Percentiles rank a stretch among this genome's conserved stretches.
Conservation (phyloP, 495 filamentous ascomycete species). For the Xylaria venustula region DNA sequence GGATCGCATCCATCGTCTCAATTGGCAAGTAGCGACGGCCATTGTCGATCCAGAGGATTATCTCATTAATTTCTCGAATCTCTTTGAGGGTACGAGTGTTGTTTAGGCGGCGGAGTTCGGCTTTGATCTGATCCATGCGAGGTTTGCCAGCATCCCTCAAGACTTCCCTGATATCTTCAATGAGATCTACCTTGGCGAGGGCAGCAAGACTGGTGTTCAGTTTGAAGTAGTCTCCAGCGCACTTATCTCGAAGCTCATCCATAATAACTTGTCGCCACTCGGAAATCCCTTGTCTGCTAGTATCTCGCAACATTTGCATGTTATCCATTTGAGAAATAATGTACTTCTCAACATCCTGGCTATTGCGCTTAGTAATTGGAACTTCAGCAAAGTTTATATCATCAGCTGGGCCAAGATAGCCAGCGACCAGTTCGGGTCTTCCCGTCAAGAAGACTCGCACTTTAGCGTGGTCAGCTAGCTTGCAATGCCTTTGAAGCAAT, state of each 20-base stretch:
- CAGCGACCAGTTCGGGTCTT: slow-evolving; percentile 11
- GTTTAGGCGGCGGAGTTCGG: slow-evolving; percentile 36
- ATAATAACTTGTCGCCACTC: slow-evolving; percentile 34
- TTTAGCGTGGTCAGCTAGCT: slow-evolving; percentile 16
- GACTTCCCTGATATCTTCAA: slow-evolving; percentile 37
- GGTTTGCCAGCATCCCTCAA: slow-evolving; percentile 37
- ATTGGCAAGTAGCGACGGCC: slow-evolving; percentile 29
- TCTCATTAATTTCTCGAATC: slow-evolving; percentile 41
- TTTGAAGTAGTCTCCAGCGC: slow-evolving; percentile 37
- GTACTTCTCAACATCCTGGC: slow-evolving; percentile 35
- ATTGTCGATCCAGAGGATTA: slow-evolving; percentile 37
- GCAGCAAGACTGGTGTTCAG: slow-evolving; percentile 37
- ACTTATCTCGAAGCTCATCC: slow-evolving; percentile 30
- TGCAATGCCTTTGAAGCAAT: slow-evolving; percentile 28
- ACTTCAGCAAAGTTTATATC: slow-evolving; percentile 15
- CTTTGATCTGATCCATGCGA: slow-evolving; percentile 34
- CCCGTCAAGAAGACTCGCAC: slow-evolving; percentile 26
- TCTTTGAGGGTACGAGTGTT: slow-evolving; percentile 35
- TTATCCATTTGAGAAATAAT: slow-evolving; percentile 29
- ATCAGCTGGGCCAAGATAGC: slow-evolving; percentile 7
- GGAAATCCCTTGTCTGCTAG: slow-evolving; percentile 24
- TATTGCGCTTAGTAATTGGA: slow-evolving; percentile 27
- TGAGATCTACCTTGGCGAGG: slow-evolving; percentile 35
- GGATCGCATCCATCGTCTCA: slow-evolving; percentile 22
- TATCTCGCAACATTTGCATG: slow-evolving; percentile 26